phyloP scores from a whole-genome alignment of 2,329 filamentous ascomycete species.

The Aspergillus ochraceoroseus region DNA sequence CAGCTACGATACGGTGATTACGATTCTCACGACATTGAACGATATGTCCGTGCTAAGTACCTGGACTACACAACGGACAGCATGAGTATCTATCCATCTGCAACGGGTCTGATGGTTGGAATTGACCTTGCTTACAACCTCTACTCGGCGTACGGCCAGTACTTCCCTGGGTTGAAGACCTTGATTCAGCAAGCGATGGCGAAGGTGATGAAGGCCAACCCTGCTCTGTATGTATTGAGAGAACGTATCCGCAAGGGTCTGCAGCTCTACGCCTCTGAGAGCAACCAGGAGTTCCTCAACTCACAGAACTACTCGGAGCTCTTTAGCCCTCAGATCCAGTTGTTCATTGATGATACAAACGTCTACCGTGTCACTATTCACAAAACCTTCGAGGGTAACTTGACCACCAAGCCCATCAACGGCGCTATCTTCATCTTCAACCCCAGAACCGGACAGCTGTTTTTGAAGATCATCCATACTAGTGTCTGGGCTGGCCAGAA shows the following conservation, averaged over 20 bases:
- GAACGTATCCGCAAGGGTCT: constrained; percentile 98
- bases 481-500: constrained; percentile 99
- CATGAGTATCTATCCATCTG: constrained; percentile 96
- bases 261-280: constrained; percentile 95
- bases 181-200: constrained; percentile 97
- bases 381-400: constrained; percentile 98
- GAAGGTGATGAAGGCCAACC: constrained; percentile 99
- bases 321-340: constrained; percentile 97
- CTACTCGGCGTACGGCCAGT: constrained; percentile 96
- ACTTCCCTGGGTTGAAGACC: constrained; percentile 95
- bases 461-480: constrained; percentile 99
- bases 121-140: constrained; percentile 97
- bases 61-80: constrained; percentile 98
- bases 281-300: constrained; percentile 98
- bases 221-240: constrained; percentile 87
- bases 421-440: constrained; percentile 99
- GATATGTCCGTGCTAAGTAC: constrained; percentile 96
- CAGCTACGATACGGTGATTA: constrained; percentile 97
- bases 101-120: constrained; percentile 94
- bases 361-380: constrained; percentile 99
- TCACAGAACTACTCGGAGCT: constrained; percentile 99
- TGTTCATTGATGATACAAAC: constrained; percentile 99
- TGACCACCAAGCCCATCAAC: constrained; percentile 99
- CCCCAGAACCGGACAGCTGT: constrained; percentile 92
- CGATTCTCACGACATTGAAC: constrained; percentile 97